Percentiles rank a stretch among this genome's conserved stretches.
Evolutionary conservation across 2,329 filamentous ascomycete genomes (phyloP).

Genomic region (Epichloe festucae): DNA sequence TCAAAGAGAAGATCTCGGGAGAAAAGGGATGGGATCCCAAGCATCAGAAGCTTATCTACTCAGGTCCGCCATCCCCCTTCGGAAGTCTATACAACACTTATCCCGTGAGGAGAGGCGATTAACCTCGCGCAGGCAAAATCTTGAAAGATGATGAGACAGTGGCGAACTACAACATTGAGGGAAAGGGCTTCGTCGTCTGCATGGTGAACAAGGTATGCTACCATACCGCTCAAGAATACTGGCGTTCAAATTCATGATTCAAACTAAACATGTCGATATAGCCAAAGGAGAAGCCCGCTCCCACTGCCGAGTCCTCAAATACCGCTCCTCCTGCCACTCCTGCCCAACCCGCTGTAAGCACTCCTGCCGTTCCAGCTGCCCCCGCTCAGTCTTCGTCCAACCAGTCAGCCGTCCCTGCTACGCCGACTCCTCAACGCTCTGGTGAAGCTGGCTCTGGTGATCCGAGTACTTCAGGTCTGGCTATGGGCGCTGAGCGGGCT

Average conservation of each 20-base stretch:
- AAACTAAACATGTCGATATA: conserved; percentile 9
- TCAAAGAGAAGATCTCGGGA: conserved; percentile 84
- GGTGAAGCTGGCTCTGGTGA: conserved; percentile 27
- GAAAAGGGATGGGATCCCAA: conserved; percentile 93
- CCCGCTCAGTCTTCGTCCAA: conserved; percentile 28
- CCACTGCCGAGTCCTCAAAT: conserved; percentile 41
- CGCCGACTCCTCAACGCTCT: conserved; percentile 39
- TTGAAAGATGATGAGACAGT: conserved; percentile 95
- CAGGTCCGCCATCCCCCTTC: conserved; percentile 45
- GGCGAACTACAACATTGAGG: conserved; percentile 94
- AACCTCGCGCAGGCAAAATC: conserved; percentile 67
- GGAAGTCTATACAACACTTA: conserved; percentile 1
- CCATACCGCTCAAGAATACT: background rate
- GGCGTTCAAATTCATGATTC: background rate
- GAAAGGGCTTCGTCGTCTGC: conserved; percentile 98
- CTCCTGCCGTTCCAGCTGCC: conserved; percentile 42
- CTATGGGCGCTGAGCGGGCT: conserved; percentile 71
- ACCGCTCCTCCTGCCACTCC: conserved; percentile 49
- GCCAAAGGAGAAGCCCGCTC: conserved; percentile 50
- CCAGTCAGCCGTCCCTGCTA: conserved; percentile 35
- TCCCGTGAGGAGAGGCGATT: conserved; percentile 7
- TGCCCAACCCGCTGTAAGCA: conserved; percentile 40
- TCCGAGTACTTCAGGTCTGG: conserved; percentile 58
- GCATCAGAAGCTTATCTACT: conserved; percentile 94
- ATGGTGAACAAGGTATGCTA: conserved; percentile 82